A percentile compares a stretch with the other conserved stretches of the same genome.
These are phyloP conservation scores for Candida bentonensis DNA, from an alignment of 805 yeast species.

Conservation along the genomic window DNA sequence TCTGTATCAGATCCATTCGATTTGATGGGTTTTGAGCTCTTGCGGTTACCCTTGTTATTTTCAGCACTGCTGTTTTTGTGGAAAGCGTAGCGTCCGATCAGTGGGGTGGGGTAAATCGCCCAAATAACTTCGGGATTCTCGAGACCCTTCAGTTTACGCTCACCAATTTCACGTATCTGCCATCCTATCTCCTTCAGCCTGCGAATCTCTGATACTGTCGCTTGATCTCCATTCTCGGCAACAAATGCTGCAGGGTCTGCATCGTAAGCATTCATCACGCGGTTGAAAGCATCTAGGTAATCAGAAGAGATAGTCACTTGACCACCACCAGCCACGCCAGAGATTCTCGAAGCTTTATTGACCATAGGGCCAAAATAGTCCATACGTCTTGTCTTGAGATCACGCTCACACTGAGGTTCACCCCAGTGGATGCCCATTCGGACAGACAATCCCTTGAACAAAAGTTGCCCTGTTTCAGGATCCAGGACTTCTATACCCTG, in stretches of 20 bases:
- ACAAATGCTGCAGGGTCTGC: conserved; percentile 20
- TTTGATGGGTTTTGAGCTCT: not conserved
- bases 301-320: conserved; percentile 81
- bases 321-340: conserved; percentile 97
- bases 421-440: conserved; percentile 99
- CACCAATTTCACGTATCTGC: conserved; percentile 59
- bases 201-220: conserved; percentile 27
- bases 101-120: conserved; percentile 53
- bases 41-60: not conserved
- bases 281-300: conserved; percentile 56
- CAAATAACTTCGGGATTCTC: conserved; percentile 87
- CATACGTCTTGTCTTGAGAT: conserved; percentile 92
- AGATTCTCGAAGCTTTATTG: conserved; percentile 83
- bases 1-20: not conserved
- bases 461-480: conserved; percentile 34
- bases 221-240: conserved; percentile 13
- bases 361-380: conserved; percentile 99
- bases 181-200: conserved; percentile 59
- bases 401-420: conserved; percentile 87
- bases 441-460: conserved; percentile 83
- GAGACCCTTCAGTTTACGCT: conserved; percentile 79
- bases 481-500: conserved; percentile 77
- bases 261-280: conserved; percentile 31
- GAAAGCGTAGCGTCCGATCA: conserved; percentile 20
- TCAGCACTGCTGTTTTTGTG: not conserved